These are phyloP conservation scores for Salix brachista DNA, from an alignment of 345 rosid genomes.

Conservation along the genomic window DNA sequence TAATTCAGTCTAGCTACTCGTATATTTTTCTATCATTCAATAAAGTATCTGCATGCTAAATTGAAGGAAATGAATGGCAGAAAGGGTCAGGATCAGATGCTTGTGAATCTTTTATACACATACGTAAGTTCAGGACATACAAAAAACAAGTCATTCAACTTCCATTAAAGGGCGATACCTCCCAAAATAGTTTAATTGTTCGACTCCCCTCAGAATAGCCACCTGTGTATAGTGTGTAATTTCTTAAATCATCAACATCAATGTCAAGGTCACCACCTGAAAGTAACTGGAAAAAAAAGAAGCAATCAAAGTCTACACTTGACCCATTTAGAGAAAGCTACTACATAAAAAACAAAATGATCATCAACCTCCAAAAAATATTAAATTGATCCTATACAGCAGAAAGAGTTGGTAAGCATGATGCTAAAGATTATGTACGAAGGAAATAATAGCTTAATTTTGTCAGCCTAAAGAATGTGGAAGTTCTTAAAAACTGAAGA, in stretches of 20 bases:
- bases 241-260: conserved; percentile 80
- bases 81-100: background rate
- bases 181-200: conserved; percentile 87
- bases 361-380: too few relatives aligned
- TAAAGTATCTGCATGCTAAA: background rate
- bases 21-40: background rate
- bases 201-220: conserved; percentile 90
- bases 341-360: too few relatives aligned
- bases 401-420: too few relatives aligned
- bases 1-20: conserved; percentile 1
- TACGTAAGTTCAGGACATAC: background rate
- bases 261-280: conserved; percentile 94
- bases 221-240: conserved; percentile 77
- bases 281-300: conserved; percentile 56
- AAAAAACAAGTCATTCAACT: background rate
- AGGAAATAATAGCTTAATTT: too few relatives aligned
- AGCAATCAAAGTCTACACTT: conserved; percentile 12
- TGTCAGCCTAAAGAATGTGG: too few relatives aligned
- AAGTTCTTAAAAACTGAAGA: too few relatives aligned
- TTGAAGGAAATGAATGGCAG: background rate
- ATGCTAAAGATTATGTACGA: too few relatives aligned
- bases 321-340: background rate
- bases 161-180: conserved; percentile 42
- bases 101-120: background rate
- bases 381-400: too few relatives aligned